These are phyloP conservation scores for Omphalotus guepiniiformis DNA, from an alignment of 768 basidiomycete species.

Conservation along the genomic window DNA sequence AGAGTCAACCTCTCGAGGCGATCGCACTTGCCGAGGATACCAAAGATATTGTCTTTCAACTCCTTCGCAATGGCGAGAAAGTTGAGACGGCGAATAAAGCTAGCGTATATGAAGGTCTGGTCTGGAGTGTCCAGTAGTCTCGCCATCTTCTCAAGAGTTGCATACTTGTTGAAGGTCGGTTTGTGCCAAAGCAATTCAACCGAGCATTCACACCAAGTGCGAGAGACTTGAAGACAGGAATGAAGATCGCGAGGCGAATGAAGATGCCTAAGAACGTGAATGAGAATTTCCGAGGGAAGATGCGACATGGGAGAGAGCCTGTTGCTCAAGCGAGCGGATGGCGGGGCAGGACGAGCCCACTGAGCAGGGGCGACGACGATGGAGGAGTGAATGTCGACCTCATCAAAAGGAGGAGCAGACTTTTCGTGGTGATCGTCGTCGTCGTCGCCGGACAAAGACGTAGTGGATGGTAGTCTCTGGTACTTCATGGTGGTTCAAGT, in stretches of 20 bases:
- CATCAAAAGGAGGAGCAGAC: slow-evolving; percentile 42
- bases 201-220: slow-evolving; percentile 93
- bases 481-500: slow-evolving; percentile 39
- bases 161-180: slow-evolving; percentile 66
- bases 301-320: slow-evolving; percentile 54
- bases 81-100: slow-evolving; percentile 88
- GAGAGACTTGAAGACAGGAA: slow-evolving; percentile 73
- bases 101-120: slow-evolving; percentile 82
- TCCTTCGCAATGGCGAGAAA: slow-evolving; percentile 67
- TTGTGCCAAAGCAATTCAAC: slow-evolving; percentile 95
- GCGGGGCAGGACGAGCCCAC: slow-evolving; percentile 40
- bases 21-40: slow-evolving; percentile 66
- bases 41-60: slow-evolving; percentile 72
- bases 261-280: slow-evolving; percentile 86
- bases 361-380: slow-evolving; percentile 59
- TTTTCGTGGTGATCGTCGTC: slow-evolving; percentile 48
- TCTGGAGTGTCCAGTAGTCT: slow-evolving; percentile 57
- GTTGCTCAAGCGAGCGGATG: slow-evolving; percentile 18
- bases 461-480: slow-evolving; percentile 66
- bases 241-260: slow-evolving; percentile 71
- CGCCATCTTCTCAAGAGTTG: slow-evolving; percentile 76
- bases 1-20: slow-evolving; percentile 87
- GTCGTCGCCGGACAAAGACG: slow-evolving; percentile 76
- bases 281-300: slow-evolving; percentile 88
- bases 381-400: slow-evolving; percentile 37